A percentile compares a stretch with the other conserved stretches of the same genome.
These are phyloP conservation scores for Trichophaea hybrida DNA, from an alignment of 2,329 filamentous ascomycete genomes.

Conservation along the genomic window DNA sequence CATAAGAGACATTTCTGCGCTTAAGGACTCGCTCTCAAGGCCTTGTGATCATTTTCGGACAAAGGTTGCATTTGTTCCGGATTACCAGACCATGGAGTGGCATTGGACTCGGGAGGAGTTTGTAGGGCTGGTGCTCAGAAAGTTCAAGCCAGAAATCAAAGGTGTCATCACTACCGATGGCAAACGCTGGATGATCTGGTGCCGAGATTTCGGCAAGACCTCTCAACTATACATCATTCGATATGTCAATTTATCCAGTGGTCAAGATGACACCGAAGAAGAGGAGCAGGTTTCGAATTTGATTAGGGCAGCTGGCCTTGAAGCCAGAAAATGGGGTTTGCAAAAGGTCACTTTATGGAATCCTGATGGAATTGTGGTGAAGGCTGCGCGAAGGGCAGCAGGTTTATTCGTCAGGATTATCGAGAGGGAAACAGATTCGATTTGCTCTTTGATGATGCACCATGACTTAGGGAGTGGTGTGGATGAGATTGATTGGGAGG, in stretches of 20 bases:
- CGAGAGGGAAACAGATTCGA: slow-evolving; percentile 17
- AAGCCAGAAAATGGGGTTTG: slow-evolving; percentile 16
- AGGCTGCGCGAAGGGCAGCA: slow-evolving; percentile 11
- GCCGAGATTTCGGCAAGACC: slow-evolving; percentile 13
- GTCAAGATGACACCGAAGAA: slow-evolving; percentile 2
- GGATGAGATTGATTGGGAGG: slow-evolving; percentile 17
- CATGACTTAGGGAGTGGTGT: slow-evolving; percentile 12
- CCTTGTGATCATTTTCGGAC: not conserved
- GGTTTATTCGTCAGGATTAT: slow-evolving; percentile 8
- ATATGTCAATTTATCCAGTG: slow-evolving; percentile 8
- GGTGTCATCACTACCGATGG: slow-evolving; percentile 16
- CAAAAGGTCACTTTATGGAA: slow-evolving; percentile 18
- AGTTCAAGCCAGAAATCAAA: slow-evolving; percentile 12
- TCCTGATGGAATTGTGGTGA: slow-evolving; percentile 9
- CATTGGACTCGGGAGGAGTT: slow-evolving; percentile 21
- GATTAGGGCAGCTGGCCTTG: slow-evolving; percentile 12
- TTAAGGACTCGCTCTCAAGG: not conserved
- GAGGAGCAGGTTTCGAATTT: slow-evolving; percentile 12
- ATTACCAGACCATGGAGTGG: slow-evolving; percentile 17
- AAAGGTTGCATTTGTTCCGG: slow-evolving; percentile 16
- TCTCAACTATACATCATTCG: slow-evolving; percentile 18
- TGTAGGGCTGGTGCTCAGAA: slow-evolving; percentile 5
- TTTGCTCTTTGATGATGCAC: slow-evolving; percentile 22
- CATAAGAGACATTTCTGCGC: slow-evolving; percentile 7
- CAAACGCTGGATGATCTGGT: slow-evolving; percentile 18